Evolutionary conservation across 306 rosid species (phyloP), one percentile per base, ranked within the genome.

Genomic region (Acacia acuminata): DNA sequence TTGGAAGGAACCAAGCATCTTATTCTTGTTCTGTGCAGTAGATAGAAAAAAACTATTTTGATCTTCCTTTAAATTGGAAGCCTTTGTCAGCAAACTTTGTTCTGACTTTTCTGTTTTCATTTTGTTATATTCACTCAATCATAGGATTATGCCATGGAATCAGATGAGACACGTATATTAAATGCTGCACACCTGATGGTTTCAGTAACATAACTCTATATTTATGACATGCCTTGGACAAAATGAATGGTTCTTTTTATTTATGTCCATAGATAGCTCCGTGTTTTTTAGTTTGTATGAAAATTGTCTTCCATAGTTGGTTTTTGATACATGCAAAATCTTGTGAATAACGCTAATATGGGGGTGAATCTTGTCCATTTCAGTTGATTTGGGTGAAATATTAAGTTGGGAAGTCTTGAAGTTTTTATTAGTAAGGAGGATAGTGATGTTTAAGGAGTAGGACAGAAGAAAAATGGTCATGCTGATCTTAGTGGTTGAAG

Each of bases 131-230:
- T 42, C 40, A 50, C 75, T 85, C 69, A 43, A 20, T 44, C n/a
- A 80, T 82, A 96, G 60, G 70, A 82, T 81, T 96, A 96, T 89
- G 94, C 99, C 80, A 89, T 94, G 97, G 99, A 96, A 87, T 92
- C 94, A 30, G 99, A 96, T 45, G 99, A 96, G 89, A 91, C 97
- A n/a, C 94, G 97, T 75, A 69, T 82, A 61, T 20, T 87, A 71
- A 90, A 88, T 91, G 99, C 97, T 34, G 98, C 99, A n/a, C 98
- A 92, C 86, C 87, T 96, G 91, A 96, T 96, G 99, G 99, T 96
- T 27, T 73, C 43, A 16, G 27, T 73, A 16, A 7, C 27, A 4
- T 25, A 25, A 25, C n/a, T 19, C 19, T 53, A 19, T 45, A 38
- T n/a, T n/a, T n/a, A n/a, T n/a, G n/a, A 13, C 14, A 25, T 27